phyloP scores from a whole-genome alignment of 1,284 basidiomycete genomes.

The Cutaneotrichosporon dermatis region DNA sequence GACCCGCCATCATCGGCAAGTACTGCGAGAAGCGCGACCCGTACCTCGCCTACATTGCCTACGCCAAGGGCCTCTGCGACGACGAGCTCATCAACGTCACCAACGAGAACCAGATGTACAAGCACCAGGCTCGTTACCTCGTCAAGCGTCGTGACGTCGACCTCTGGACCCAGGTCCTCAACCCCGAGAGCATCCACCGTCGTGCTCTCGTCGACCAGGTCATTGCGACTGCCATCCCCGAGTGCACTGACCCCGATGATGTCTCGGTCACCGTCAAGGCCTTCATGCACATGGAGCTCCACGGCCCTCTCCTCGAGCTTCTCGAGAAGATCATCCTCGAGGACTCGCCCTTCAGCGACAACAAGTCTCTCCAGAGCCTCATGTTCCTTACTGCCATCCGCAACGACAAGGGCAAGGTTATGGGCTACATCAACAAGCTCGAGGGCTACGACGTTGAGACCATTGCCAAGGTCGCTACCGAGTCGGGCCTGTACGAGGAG shows the following conservation, averaged over 20 bases:
- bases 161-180: slow-evolving; percentile 93
- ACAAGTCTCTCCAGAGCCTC: slow-evolving; percentile 90
- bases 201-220: slow-evolving; percentile 95
- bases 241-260: slow-evolving; percentile 97
- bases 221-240: slow-evolving; percentile 88
- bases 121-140: slow-evolving; percentile 97
- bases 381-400: slow-evolving; percentile 93
- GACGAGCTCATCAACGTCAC: slow-evolving; percentile 96
- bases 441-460: slow-evolving; percentile 92
- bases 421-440: slow-evolving; percentile 96
- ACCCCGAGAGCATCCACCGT: slow-evolving; percentile 84
- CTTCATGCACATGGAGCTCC: slow-evolving; percentile 94
- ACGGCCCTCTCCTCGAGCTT: slow-evolving; percentile 94
- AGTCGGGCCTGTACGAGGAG: slow-evolving; percentile 94
- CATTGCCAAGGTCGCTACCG: slow-evolving; percentile 95
- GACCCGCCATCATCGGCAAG: slow-evolving; percentile 93
- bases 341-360: slow-evolving; percentile 95
- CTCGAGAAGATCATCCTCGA: slow-evolving; percentile 99
- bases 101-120: slow-evolving; percentile 99
- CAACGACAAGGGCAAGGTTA: slow-evolving; percentile 97
- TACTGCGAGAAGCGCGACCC: slow-evolving; percentile 99
- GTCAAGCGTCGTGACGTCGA: slow-evolving; percentile 94
- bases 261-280: slow-evolving; percentile 98
- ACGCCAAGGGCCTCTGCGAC: slow-evolving; percentile 98
- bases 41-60: slow-evolving; percentile 97